Evolutionary conservation across 2,329 filamentous ascomycete genomes (phyloP).

Genomic region (Penicillium psychrosexuale): DNA sequence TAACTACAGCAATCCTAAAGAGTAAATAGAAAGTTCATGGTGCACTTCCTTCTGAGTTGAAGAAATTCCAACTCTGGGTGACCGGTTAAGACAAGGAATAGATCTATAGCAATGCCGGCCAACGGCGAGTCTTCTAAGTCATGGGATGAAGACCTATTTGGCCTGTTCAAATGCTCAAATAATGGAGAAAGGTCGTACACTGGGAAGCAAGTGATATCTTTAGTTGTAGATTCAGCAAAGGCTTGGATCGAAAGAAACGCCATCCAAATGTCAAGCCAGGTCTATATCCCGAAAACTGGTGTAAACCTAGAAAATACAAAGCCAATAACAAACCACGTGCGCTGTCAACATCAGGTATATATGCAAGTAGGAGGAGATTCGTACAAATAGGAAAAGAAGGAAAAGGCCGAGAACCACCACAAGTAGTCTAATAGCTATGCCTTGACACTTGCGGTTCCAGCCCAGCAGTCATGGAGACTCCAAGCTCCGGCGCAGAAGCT

Average conservation of each 20-base stretch:
- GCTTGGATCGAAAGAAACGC: not conserved
- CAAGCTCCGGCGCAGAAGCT: constrained; percentile 53
- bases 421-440: constrained; percentile 5
- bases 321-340: not conserved
- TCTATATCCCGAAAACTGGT: not conserved
- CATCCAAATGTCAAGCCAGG: not conserved
- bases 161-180: not conserved
- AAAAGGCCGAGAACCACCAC: not conserved
- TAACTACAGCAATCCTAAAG: not conserved
- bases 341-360: constrained; percentile 5
- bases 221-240: not conserved
- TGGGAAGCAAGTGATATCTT: not conserved
- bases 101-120: not conserved
- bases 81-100: not conserved
- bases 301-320: constrained; percentile 10
- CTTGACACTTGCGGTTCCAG: constrained; percentile 39
- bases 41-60: not conserved
- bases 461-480: constrained; percentile 48
- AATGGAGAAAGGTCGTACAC: not conserved
- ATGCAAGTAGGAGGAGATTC: constrained; percentile 9
- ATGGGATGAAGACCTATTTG: not conserved
- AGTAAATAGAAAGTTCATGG: not conserved
- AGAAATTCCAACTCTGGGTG: not conserved
- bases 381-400: constrained; percentile 3
- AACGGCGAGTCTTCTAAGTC: not conserved